Conservation (phyloP, 352 stramenopile genomes). For the Phytophthora podocarpi region DNA sequence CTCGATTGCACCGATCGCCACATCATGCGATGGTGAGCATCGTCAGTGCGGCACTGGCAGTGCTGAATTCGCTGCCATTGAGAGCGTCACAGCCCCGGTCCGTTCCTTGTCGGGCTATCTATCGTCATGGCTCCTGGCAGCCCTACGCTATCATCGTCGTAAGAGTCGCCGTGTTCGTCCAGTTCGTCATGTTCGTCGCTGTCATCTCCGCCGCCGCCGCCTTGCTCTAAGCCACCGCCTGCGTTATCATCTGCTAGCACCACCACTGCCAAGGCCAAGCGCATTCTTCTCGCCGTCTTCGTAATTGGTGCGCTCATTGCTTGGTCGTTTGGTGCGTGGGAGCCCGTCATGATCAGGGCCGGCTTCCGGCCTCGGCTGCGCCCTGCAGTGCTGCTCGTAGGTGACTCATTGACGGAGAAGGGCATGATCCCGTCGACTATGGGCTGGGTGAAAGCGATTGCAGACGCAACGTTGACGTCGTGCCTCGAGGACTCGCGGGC, state of each 20-base stretch:
- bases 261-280: slow-evolving; percentile 16
- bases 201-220: background rate
- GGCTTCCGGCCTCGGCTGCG: slow-evolving; percentile 14
- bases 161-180: background rate
- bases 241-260: background rate
- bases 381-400: slow-evolving; percentile 43
- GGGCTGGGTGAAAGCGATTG: slow-evolving; percentile 52
- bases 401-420: slow-evolving; percentile 65
- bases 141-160: background rate
- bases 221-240: background rate
- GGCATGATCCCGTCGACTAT: slow-evolving; percentile 37
- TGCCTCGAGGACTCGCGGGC: slow-evolving; percentile 49
- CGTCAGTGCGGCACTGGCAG: too few relatives aligned
- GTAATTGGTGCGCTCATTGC: slow-evolving; percentile 19
- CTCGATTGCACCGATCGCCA: too few relatives aligned
- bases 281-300: slow-evolving; percentile 13
- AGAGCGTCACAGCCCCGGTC: too few relatives aligned
- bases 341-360: background rate
- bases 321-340: slow-evolving; percentile 27
- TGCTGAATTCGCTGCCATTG: slow-evolving; percentile 1
- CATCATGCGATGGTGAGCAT: slow-evolving; percentile 19
- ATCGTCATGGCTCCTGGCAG: background rate
- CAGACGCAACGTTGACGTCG: slow-evolving; percentile 46
- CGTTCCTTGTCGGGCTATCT: too few relatives aligned
- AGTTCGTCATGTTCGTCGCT: background rate